Base-by-base conservation (phyloP, 257 asterid genomes). In the Nicotiana tabacum region DNA sequence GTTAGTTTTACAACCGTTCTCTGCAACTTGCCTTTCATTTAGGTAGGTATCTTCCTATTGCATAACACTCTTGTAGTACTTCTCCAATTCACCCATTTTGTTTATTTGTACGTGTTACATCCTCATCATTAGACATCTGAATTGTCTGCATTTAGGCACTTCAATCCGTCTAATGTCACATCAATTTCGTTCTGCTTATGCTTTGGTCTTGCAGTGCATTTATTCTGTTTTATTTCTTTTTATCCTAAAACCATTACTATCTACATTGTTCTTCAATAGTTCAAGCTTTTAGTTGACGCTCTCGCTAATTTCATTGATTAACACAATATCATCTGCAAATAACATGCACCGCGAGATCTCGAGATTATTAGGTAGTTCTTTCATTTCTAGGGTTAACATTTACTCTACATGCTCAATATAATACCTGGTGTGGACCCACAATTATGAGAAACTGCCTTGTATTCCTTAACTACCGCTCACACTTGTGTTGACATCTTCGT, bases 141-240 rank as follows among this genome's bases (percentile, higher is more conserved):
- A 74, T 74, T 48, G 32, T 24, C 24, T 48, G 33, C 62, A 72
- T 17, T 62, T 32, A 1, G 58, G 62, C 77, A 77, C 82, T 33
- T n/a, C 24, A 43, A 21, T 56, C 21, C 9, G 12, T 48, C 39
- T 74, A 43, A 46, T 39, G 46, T 9, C 66, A 48, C 61, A 21
- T 81, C 78, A 35, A 66, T 81, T 83, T 86, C 85, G 77, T 64
- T 81, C 68, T 67, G 66, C 62, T 27, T 46, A 46, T 27, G 24
- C 79, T 74, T 13, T 74, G 51, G 79, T 24, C 39, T 0, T 74
- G 78, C 21, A n/a, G 57, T n/a, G 3, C n/a, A 1, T 15, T 24
- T 46, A 13, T 74, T 74, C 62, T 48, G 58, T 70, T 43, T 70
- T 18, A 39, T 17, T n/a, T 70, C 58, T 70, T 10, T 21, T 46